These are phyloP conservation scores for Endotrypanum monterogeii DNA, from an alignment of 208 protist genomes.

Conservation along the genomic window DNA sequence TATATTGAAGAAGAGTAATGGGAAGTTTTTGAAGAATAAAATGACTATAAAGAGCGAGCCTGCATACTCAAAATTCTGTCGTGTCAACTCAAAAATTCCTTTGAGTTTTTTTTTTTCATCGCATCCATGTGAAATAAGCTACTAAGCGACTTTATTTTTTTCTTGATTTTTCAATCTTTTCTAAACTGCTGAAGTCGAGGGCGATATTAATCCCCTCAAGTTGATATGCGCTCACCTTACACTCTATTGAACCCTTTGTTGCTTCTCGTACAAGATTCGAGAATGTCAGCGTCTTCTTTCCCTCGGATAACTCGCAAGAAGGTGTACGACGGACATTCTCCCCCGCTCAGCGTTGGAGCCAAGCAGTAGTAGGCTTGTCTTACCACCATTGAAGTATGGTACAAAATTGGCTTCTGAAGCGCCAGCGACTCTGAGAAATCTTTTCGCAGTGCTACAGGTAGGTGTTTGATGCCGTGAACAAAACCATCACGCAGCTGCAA, in stretches of 20 bases:
- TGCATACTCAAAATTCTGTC: neutral
- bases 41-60: neutral
- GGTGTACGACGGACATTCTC: conserved; percentile 62
- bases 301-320: conserved; percentile 52
- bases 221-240: conserved; percentile 4
- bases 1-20: conserved; percentile 7
- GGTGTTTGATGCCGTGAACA: conserved; percentile 49
- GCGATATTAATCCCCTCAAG: neutral
- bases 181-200: neutral
- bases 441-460: conserved; percentile 32
- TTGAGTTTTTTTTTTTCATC: neutral
- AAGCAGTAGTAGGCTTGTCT: conserved; percentile 47
- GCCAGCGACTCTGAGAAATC: conserved; percentile 39
- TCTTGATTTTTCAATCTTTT: neutral
- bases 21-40: neutral
- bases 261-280: conserved; percentile 43
- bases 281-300: conserved; percentile 56
- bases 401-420: conserved; percentile 30
- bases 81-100: neutral
- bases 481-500: conserved; percentile 69
- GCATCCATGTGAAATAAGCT: neutral
- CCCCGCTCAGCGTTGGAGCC: conserved; percentile 31
- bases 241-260: conserved; percentile 38
- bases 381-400: conserved; percentile 38
- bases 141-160: neutral